phyloP scores from a whole-genome alignment of 495 filamentous ascomycete genomes.

The Trichoderma virens region DNA sequence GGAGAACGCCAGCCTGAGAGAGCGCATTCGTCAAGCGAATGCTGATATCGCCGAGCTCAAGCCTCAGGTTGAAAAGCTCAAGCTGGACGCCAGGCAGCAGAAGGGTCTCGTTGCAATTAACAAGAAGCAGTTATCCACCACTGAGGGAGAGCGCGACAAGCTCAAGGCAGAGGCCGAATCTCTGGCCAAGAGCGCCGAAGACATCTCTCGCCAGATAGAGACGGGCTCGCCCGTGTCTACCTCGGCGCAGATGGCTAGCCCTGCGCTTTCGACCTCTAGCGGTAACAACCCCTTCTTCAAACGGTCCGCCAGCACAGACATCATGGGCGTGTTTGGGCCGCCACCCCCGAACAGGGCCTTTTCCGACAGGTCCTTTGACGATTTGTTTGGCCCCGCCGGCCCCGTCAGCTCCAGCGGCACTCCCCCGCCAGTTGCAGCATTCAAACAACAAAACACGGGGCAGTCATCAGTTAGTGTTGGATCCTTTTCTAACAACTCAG shows the following conservation, averaged over 20 bases:
- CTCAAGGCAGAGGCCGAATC: slow-evolving; percentile 69
- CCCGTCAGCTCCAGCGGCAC: slow-evolving; percentile 38
- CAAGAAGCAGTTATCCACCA: slow-evolving; percentile 90
- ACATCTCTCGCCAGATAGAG: slow-evolving; percentile 37
- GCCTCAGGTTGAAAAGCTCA: slow-evolving; percentile 83
- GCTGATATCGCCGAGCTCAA: slow-evolving; percentile 72
- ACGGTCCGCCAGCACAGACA: slow-evolving; percentile 58
- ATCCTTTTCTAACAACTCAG: slow-evolving; percentile 45
- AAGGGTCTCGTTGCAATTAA: slow-evolving; percentile 95
- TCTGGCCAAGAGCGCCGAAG: slow-evolving; percentile 54
- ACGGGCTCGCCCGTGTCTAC: slow-evolving; percentile 23
- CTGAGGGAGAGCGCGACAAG: slow-evolving; percentile 80
- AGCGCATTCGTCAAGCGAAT: slow-evolving; percentile 76
- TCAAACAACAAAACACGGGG: slow-evolving; percentile 53
- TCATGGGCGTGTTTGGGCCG: slow-evolving; percentile 47
- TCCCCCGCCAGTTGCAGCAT: slow-evolving; percentile 56
- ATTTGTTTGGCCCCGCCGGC: slow-evolving; percentile 77
- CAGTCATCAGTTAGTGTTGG: slow-evolving; percentile 42
- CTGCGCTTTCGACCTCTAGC: slow-evolving; percentile 65
- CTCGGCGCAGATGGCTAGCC: slow-evolving; percentile 52
- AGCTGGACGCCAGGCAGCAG: slow-evolving; percentile 83
- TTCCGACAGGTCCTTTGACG: slow-evolving; percentile 69
- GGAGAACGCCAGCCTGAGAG: slow-evolving; percentile 79
- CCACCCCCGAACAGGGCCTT: slow-evolving; percentile 34
- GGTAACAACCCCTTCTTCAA: slow-evolving; percentile 89